Base-by-base conservation (phyloP, 305 asterid genomes). In the Stenogyne calaminthoides region DNA sequence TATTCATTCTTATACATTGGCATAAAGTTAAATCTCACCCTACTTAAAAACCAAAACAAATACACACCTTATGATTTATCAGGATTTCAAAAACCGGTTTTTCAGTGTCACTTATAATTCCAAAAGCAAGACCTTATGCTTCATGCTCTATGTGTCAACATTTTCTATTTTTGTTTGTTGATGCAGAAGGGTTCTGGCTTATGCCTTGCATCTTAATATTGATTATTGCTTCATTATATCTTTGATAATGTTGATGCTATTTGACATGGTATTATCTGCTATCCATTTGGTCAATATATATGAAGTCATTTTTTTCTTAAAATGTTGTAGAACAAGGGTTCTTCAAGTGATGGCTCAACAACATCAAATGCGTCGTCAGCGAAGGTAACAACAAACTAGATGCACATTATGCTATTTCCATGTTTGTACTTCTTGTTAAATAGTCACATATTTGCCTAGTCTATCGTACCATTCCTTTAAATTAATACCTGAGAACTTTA, bases 291-390 rank as follows among this genome's bases (percentile, higher is more conserved):
- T 61, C 7, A 7, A 6, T 12, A 32, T 74, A 80, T 51, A 40
- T 62, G 71, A 84, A 55, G 51, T 69, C 60, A 1, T n/a, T n/a
- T 34, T 47, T 47, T 15, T 16, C 44, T 14, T 69, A 47, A 27
- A 67, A 63, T 68, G 27, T 72, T 79, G 79, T 63, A 83, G 85
- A 80, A 22, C 71, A 88, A 87, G 88, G 83, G 75, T 57, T 36
- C 91, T 4, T 29, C 89, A 19, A 86, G 87, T 71, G 97, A 80
- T 64, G 89, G 91, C 64, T 90, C 96, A 56, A 79, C 85, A 44
- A 57, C 81, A 19, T 76, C 94, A 12, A 58, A 74, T 82, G 84
- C 82, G 10, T 84, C 94, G 66, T 57, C 81, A 63, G 69, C 77
- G 60, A 84, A 80, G 87, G 96, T 88, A 81, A 79, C 51, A 16